Evolutionary conservation across 345 rosid species (phyloP).

Genomic region (Nephelium lappaceum): DNA sequence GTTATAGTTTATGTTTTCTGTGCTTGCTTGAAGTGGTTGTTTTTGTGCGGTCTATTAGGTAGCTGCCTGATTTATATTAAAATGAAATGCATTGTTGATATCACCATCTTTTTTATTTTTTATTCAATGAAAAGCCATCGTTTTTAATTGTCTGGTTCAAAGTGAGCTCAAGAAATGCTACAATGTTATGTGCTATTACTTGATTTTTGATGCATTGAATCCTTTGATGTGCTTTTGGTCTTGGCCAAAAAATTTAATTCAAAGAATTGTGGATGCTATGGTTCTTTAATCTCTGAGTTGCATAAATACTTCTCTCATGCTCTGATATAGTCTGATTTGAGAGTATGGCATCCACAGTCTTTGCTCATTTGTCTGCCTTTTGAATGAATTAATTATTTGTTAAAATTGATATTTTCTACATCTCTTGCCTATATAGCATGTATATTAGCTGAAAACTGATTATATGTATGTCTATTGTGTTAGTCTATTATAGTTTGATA

Average conservation of each 20-base stretch:
- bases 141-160: neutral
- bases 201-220: neutral
- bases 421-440: neutral
- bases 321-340: neutral
- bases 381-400: neutral
- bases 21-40: neutral
- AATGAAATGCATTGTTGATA: neutral
- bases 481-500: neutral
- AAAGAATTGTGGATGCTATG: neutral
- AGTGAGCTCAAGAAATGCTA: neutral
- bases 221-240: slow-evolving; percentile 1
- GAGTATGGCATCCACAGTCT: neutral
- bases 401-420: neutral
- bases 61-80: neutral
- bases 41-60: neutral
- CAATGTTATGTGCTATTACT: neutral
- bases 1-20: neutral
- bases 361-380: neutral
- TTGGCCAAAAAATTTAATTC: neutral
- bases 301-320: neutral
- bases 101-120: neutral
- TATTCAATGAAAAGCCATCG: neutral
- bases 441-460: neutral
- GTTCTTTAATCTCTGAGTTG: neutral
- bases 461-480: neutral